phyloP scores from a whole-genome alignment of 805 yeast genomes.

The Zygosaccharomyces rouxii region DNA sequence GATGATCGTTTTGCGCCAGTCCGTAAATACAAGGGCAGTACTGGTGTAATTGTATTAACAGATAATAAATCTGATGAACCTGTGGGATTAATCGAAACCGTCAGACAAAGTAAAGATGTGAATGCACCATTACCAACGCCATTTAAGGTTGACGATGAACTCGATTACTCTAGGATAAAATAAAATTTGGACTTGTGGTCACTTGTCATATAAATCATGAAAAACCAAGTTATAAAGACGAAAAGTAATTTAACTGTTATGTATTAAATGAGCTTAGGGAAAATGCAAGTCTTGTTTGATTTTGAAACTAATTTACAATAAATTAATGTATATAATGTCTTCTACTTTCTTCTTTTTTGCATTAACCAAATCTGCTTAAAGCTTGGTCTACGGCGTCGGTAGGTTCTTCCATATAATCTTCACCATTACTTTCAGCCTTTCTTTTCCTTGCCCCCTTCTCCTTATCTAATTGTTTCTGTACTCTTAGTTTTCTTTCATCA shows the following conservation, averaged over 20 bases:
- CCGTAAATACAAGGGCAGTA: constrained; percentile 62
- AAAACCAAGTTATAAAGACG: background rate
- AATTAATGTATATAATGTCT: background rate
- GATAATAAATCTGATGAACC: constrained; percentile 62
- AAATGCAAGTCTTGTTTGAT: background rate
- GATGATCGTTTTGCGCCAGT: constrained; percentile 78
- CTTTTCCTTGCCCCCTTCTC: constrained; percentile 70
- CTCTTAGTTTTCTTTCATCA: constrained; percentile 75
- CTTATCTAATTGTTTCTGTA: constrained; percentile 65
- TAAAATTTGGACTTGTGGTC: background rate
- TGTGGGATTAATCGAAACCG: constrained; percentile 68
- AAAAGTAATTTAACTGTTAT: background rate
- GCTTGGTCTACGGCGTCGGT: constrained; percentile 40
- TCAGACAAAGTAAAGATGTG: constrained; percentile 68
- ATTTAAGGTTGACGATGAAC: constrained; percentile 31
- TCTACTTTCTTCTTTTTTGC: background rate
- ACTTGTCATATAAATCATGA: background rate
- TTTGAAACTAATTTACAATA: background rate
- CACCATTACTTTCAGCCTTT: constrained; percentile 41
- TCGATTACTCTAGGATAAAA: constrained; percentile 22
- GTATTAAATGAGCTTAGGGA: background rate
- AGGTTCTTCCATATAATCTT: constrained; percentile 52
- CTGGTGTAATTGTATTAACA: constrained; percentile 67
- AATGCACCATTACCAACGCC: constrained; percentile 56
- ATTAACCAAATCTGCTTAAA: constrained; percentile 36